Evolutionary conservation across 345 rosid genomes (phyloP), one percentile per base, ranked within the genome.

Genomic region (Mangifera indica): DNA sequence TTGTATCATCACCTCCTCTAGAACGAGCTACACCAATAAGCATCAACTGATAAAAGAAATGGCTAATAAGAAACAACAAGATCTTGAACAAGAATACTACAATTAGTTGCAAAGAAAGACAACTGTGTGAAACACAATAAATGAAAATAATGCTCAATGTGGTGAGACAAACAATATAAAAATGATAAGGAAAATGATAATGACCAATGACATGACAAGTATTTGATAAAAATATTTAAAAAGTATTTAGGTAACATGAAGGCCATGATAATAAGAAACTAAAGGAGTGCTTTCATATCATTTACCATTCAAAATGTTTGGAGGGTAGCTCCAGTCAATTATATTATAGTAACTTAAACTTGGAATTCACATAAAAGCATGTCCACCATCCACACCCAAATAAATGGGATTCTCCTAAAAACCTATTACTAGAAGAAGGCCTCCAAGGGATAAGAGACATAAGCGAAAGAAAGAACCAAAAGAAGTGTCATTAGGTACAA

Each of bases 11-110:
- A 66, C 78, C 90, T 48, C 89, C 92, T 78, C 85, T 87, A 57
- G 96, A 87, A 81, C 97, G 88, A 81, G 97, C 92, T 4, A 93
- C 87, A 74, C 99, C 99, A 37, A 93, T 96, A 82, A 95, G 96
- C 87, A 86, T 85, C 89, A 95, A 79, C 99, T 95, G 87, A 78
- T 40, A 72, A 78, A 69, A 66, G 44, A 53, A 71, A 63, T 74
- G 56, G 4, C 49, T 59, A 45, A 53, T 80, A 64, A 72, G 70
- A 63, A 65, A 80, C 54, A 29, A 54, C 29, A 72, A 76, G 26
- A 67, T 68, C 73, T 62, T 37, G 20, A 54, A 20, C 61, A 65
- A n/a, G 64, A 46, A 26, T 12, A 63, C 45, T 24, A 66, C 21
- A 37, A 61, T 34, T 20, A 67, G 20, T 57, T 75, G 66, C 63